Evolutionary conservation across 768 basidiomycete genomes (phyloP), one percentile per base, ranked within the genome.

Genomic region (Suillus paluster): DNA sequence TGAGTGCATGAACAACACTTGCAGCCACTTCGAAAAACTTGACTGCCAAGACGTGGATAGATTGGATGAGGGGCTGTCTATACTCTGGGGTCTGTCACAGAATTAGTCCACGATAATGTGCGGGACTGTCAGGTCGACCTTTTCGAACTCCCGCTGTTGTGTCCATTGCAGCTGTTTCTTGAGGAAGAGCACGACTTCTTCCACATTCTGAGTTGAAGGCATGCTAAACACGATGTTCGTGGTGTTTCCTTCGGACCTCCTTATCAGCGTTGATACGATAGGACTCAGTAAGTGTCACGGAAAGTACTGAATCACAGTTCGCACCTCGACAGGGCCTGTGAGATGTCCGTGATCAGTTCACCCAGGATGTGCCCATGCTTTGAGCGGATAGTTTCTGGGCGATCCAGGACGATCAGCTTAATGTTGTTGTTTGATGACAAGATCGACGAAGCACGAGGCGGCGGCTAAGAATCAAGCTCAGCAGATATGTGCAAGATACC

Each of bases 91-190:
- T 92, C 94, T 96, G 70, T 19, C 54, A 25, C 30, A 36, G 15
- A n/a, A 59, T 54, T 60, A 42, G 34, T 23, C n/a, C 33, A 44
- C 14, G 41, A 12, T 57, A 2, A 52, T 57, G 23, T 55, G 27
- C 23, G 34, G 17, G 23, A 39, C 38, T 59, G 41, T 46, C 9
- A 49, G 42, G 58, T 42, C 5, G 36, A 93, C 95, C 84, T 98
- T 98, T 73, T 99, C 97, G 64, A 89, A 92, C 61, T 95, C 93
- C 45, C 88, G 84, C 67, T 97, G 95, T 67, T 97, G 88, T 0
- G 97, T 98, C 72, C 88, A 89, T 68, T 91, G 86, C n/a, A 99
- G 82, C 71, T 99, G 96, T 76, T 99, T 99, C 84, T 99, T 99
- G 69, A 99, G 82, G 86, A 97, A 97, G 3, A 91, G 72, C 1